Evolutionary conservation across 179 eudicot species (phyloP), one percentile per base, ranked within the genome.

Genomic region (Actinidia arguta): DNA sequence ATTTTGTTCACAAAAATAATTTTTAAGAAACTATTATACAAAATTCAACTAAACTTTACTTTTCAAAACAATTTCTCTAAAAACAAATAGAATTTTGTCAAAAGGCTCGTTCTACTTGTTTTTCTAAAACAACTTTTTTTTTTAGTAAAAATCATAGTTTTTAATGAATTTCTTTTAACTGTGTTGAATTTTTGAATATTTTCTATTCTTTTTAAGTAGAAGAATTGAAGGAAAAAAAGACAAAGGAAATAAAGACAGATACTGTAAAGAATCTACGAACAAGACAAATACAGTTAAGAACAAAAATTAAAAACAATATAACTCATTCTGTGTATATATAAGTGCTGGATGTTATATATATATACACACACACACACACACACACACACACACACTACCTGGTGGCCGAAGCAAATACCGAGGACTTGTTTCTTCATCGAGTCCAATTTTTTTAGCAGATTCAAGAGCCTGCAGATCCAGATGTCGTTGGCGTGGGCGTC

Each of bases 391-490:
- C 1, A 4, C 20, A 68, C 4, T 85, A 93, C 99, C 97, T 96
- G 99, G 79, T 96, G 99, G 11, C 99, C 99, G 70, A 96, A 96
- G 91, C 99, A 94, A 81, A 96, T 90, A 50, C 99, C 99, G 44
- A 96, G 94, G 17, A 96, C 87, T 66, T 84, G 91, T 70, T 91
- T 96, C 75, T 96, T 92, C 92, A 90, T 61, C 5, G 87, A 84
- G 83, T 88, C 92, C 88, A 96, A 83, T 24, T 71, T 83, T 7
- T 83, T 81, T 31, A 96, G 90, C 44, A 96, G 86, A 84, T 8
- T 50, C 81, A 94, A 56, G 5, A 96, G 90, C 46, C 80, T 78
- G 73, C 89, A 88, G 84, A 96, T 90, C 99, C 98, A 96, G 14
- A 14, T 75, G 62, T 92, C 96, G 59, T 89, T 83, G 0, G 92